Percentiles rank a stretch among this genome's conserved stretches.
Evolutionary conservation across 768 basidiomycete genomes (phyloP).

Genomic region (Tulasnella sp.): DNA sequence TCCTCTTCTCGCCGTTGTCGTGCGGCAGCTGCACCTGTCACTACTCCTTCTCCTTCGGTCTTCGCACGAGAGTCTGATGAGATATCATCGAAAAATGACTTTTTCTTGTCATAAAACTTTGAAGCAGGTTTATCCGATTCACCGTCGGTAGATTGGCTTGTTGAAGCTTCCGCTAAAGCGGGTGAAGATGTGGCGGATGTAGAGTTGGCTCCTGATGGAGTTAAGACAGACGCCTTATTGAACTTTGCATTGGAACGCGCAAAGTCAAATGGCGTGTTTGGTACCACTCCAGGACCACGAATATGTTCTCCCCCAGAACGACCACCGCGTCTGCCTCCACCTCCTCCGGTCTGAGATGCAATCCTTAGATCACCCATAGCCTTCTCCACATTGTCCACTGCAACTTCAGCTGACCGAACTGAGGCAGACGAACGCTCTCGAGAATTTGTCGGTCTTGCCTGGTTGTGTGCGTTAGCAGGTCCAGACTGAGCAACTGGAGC

Average conservation of each 20-base stretch:
- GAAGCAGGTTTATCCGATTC: constrained; percentile 13
- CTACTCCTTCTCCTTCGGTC: constrained; percentile 11
- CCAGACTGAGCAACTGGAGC: not conserved
- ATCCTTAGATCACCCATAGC: constrained; percentile 40
- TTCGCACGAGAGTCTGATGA: constrained; percentile 29
- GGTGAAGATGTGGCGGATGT: constrained; percentile 23
- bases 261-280: constrained; percentile 73
- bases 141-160: not conserved
- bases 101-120: constrained; percentile 29
- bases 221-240: constrained; percentile 46
- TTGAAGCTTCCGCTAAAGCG: constrained; percentile 18
- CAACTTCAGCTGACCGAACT: constrained; percentile 16
- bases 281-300: constrained; percentile 39
- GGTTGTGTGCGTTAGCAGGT: constrained; percentile 36
- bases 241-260: constrained; percentile 63
- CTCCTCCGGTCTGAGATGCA: constrained; percentile 19
- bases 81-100: constrained; percentile 69
- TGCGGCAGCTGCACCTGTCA: constrained; percentile 35
- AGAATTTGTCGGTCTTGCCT: constrained; percentile 26
- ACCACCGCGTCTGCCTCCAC: constrained; percentile 31
- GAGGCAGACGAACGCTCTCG: constrained; percentile 14
- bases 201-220: constrained; percentile 14
- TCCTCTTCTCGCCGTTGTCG: constrained; percentile 70
- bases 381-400: constrained; percentile 38
- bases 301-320: constrained; percentile 29